phyloP scores from a whole-genome alignment of 2,329 filamentous ascomycete species.

The Pezicula rhizophila region DNA sequence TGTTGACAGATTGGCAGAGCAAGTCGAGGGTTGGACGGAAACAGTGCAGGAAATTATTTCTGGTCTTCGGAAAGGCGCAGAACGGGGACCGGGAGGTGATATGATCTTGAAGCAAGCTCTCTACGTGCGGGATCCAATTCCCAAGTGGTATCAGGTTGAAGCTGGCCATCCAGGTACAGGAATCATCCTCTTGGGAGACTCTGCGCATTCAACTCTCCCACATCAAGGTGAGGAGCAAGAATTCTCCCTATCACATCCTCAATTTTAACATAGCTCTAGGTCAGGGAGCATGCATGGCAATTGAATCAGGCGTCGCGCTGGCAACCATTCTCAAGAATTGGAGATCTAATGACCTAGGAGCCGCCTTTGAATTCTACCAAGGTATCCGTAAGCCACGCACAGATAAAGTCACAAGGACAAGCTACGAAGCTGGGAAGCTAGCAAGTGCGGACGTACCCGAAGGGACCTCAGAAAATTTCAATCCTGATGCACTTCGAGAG shows the following conservation, averaged over 20 bases:
- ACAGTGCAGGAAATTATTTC: background rate
- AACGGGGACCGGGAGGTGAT: background rate
- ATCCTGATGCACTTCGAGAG: background rate
- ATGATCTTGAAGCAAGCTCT: background rate
- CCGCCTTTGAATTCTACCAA: background rate
- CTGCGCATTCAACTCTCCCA: constrained; percentile 6
- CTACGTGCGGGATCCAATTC: background rate
- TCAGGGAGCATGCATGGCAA: background rate
- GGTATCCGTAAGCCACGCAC: background rate
- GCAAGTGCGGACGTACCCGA: background rate
- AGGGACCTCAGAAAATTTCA: background rate
- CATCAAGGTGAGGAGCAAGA: background rate
- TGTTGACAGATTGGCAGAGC: background rate
- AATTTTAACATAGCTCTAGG: background rate
- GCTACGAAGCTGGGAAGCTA: background rate
- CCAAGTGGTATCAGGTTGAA: background rate
- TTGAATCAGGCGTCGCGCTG: background rate
- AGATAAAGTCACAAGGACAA: background rate
- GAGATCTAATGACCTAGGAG: background rate
- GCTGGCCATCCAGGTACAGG: background rate
- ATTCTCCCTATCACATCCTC: background rate
- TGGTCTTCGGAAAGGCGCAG: background rate
- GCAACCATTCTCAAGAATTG: background rate
- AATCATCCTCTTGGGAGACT: constrained; percentile 5
- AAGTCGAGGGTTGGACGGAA: background rate